Base-by-base conservation (phyloP, 1,284 basidiomycete species). In the Leccinum subrobustum region DNA sequence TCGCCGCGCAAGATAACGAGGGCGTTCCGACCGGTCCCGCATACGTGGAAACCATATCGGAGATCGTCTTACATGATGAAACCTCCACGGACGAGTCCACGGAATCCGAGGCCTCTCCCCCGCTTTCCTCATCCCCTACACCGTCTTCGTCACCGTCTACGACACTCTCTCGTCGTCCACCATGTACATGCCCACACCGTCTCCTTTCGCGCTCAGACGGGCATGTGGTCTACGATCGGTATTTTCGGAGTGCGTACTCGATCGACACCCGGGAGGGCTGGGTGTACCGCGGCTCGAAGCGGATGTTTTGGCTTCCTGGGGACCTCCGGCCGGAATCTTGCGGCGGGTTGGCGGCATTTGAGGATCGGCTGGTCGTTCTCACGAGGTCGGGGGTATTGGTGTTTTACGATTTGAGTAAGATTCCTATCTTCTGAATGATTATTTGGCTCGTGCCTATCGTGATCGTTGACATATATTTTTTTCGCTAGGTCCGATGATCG, bases 241-340 rank as follows among this genome's bases (percentile, higher is more conserved):
- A 68, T 39, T 54, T 70, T n/a, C 58, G 58, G 6, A 64, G 66
- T 7, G 52, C 60, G 16, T 68, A 63, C 29, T 52, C 61, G 4
- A 55, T 69, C 35, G 54, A 70, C 9, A 16, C 18, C 48, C 59
- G 20, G 11, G 20, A 64, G 42, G 67, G 68, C 16, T 68, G 64
- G 66, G 58, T 68, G 7, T 62, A 54, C 52, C 52, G 37, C 14
- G 65, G 68, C 11, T 63, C 60, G 18, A 52, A 33, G 51, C 54
- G 67, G 44, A 37, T 68, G 52, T 65, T 69, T 14, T 70, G 67
- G 67, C 16, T 68, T 14, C 67, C 67, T 2, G 25, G 12, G 16
- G 61, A 61, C 23, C 35, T 67, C 8, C 65, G 61, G 47, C 68
- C 67, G 3, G 25, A 23, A 3, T 60, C 54, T 11, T 60, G 67